Percentiles rank a stretch among this genome's conserved stretches.
Conservation (phyloP, 2,329 filamentous ascomycete species). For the Diaporthe nobilis region DNA sequence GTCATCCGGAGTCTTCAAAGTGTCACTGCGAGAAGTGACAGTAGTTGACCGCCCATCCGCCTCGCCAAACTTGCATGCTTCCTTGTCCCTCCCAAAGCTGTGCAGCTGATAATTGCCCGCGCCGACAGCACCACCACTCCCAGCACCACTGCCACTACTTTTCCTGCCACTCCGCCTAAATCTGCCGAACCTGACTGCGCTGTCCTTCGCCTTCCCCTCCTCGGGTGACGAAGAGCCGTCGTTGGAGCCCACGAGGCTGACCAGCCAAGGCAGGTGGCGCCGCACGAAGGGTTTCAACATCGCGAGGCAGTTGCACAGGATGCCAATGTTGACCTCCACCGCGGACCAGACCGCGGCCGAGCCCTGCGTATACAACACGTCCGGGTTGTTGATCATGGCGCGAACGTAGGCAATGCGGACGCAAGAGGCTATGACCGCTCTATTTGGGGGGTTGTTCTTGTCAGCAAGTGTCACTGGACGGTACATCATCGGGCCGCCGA, state of each 20-base stretch:
- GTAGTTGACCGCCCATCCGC: constrained; percentile 5
- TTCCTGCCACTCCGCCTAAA: constrained; percentile 22
- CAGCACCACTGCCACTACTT: constrained; percentile 3
- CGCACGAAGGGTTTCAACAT: constrained; percentile 47
- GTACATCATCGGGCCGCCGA: neutral
- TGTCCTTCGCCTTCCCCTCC: neutral
- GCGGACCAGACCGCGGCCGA: constrained; percentile 49
- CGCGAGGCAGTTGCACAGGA: constrained; percentile 48
- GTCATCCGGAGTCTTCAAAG: neutral
- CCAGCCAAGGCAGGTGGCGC: constrained; percentile 43
- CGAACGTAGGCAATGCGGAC: constrained; percentile 47
- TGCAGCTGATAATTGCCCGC: constrained; percentile 38
- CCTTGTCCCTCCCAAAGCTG: constrained; percentile 38
- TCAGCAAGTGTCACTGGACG: neutral
- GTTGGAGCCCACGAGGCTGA: constrained; percentile 34
- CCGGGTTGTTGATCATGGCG: constrained; percentile 49
- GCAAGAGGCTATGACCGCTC: constrained; percentile 47
- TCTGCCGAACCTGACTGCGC: neutral
- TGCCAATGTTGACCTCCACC: constrained; percentile 53
- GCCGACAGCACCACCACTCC: neutral
- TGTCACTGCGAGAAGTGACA: constrained; percentile 7
- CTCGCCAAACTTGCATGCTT: constrained; percentile 11
- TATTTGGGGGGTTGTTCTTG: constrained; percentile 11
- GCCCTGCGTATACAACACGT: constrained; percentile 50
- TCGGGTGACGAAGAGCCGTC: neutral